phyloP scores from a whole-genome alignment of 176 grass and related monocot species.

The Miscanthus lutarioriparius region DNA sequence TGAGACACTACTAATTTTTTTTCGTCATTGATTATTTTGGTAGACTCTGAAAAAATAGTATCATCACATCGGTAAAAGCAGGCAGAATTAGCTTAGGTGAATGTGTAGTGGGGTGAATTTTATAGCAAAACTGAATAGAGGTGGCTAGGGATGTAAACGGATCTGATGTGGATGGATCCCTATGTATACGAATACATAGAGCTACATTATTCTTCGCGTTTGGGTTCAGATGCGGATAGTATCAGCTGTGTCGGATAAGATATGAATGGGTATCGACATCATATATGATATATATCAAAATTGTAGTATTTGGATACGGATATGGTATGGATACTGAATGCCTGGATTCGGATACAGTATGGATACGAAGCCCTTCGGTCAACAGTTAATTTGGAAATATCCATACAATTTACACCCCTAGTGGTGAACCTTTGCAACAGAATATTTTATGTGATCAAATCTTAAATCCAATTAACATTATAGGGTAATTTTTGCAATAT shows the following conservation, averaged over 20 bases:
- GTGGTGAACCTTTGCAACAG: no score
- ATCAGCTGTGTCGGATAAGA: neutral
- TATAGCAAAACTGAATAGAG: neutral
- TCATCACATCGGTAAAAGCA: neutral
- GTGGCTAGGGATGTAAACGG: neutral
- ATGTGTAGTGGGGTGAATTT: neutral
- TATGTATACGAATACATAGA: neutral
- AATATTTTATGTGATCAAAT: no score
- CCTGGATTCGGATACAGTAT: no score
- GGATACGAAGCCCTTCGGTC: no score
- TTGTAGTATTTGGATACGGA: neutral
- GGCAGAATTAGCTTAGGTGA: neutral
- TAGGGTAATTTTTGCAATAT: no score
- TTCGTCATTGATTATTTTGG: neutral
- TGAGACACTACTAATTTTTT: neutral
- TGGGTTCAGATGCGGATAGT: neutral
- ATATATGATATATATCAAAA: neutral
- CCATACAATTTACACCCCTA: no score
- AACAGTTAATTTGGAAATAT: no score
- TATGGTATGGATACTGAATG: no score
- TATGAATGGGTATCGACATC: neutral
- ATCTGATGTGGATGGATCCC: neutral
- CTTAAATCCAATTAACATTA: no score
- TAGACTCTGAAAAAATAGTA: neutral
- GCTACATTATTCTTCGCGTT: neutral